Evolutionary conservation across 441 rosid genomes (phyloP).

Genomic region (Iberis amara): DNA sequence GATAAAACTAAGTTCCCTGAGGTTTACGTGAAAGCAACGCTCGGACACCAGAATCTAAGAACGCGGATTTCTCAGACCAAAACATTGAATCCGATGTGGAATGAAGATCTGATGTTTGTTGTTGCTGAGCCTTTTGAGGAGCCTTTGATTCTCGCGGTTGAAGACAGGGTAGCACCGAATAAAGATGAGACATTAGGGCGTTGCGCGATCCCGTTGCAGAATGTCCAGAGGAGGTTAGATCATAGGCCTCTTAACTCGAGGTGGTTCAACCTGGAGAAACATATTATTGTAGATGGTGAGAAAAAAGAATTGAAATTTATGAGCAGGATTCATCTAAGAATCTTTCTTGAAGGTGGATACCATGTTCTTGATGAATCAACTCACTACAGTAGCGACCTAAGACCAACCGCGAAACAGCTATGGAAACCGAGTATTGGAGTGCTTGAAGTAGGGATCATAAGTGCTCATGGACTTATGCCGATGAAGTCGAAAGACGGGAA

Average conservation of each 20-base stretch:
- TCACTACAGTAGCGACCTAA: constrained; percentile 74
- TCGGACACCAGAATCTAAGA: constrained; percentile 54
- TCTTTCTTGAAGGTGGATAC: constrained; percentile 85
- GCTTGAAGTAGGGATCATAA: constrained; percentile 66
- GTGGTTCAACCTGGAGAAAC: constrained; percentile 67
- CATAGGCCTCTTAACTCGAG: constrained; percentile 52
- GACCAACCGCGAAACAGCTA: constrained; percentile 78
- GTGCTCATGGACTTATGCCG: constrained; percentile 76
- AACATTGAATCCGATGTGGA: constrained; percentile 68
- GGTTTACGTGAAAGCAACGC: constrained; percentile 51
- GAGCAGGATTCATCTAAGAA: constrained; percentile 73
- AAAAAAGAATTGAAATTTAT: constrained; percentile 62
- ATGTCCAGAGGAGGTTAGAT: constrained; percentile 56
- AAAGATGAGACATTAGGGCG: constrained; percentile 51
- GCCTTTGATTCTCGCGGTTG: constrained; percentile 48
- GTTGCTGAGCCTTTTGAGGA: constrained; percentile 72
- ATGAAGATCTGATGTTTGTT: constrained; percentile 74
- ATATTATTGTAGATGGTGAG: constrained; percentile 50
- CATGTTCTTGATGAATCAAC: constrained; percentile 95
- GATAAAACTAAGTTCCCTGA: constrained; percentile 66
- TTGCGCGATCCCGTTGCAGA: constrained; percentile 45
- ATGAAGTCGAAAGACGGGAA: constrained; percentile 72
- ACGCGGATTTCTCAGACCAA: constrained; percentile 51
- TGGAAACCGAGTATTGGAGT: constrained; percentile 79
- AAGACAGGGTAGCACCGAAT: constrained; percentile 47